Conservation (phyloP, 768 basidiomycete species). For the Lactarius akahatsu region DNA sequence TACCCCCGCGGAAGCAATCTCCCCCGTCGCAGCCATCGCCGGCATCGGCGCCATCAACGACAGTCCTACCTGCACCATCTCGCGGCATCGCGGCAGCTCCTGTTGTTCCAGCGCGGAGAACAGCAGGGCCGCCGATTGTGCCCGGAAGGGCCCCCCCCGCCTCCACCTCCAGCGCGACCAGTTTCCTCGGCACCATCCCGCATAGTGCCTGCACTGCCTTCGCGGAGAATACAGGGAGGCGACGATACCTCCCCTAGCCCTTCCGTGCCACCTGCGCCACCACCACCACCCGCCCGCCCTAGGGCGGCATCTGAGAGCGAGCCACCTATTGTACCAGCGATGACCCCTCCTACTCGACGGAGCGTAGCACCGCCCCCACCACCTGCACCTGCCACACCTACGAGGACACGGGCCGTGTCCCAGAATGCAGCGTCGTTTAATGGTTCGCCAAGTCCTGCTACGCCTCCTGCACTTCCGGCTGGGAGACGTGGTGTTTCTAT, state of each 20-base stretch:
- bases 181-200: slow-evolving; percentile 27
- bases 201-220: slow-evolving; percentile 14
- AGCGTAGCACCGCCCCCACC: slow-evolving; percentile 31
- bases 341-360: slow-evolving; percentile 25
- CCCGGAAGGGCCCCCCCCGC: slow-evolving; percentile 26
- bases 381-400: slow-evolving; percentile 30
- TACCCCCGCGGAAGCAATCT: slow-evolving; percentile 28
- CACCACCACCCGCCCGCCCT: slow-evolving; percentile 34
- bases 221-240: slow-evolving; percentile 13
- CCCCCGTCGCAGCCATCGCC: slow-evolving; percentile 30
- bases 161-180: slow-evolving; percentile 26
- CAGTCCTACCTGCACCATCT: slow-evolving; percentile 26
- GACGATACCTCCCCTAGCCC: slow-evolving; percentile 4
- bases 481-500: slow-evolving; percentile 17
- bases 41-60: slow-evolving; percentile 5
- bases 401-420: slow-evolving; percentile 21
- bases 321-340: neutral
- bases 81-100: slow-evolving; percentile 13
- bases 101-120: slow-evolving; percentile 27
- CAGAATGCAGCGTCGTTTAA: slow-evolving; percentile 19
- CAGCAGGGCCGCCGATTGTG: slow-evolving; percentile 15
- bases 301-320: slow-evolving; percentile 28
- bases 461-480: slow-evolving; percentile 3
- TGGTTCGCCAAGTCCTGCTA: neutral
- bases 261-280: slow-evolving; percentile 23